Evolutionary conservation across 257 asterid species (phyloP).

Genomic region (Przewalskia tangutica): DNA sequence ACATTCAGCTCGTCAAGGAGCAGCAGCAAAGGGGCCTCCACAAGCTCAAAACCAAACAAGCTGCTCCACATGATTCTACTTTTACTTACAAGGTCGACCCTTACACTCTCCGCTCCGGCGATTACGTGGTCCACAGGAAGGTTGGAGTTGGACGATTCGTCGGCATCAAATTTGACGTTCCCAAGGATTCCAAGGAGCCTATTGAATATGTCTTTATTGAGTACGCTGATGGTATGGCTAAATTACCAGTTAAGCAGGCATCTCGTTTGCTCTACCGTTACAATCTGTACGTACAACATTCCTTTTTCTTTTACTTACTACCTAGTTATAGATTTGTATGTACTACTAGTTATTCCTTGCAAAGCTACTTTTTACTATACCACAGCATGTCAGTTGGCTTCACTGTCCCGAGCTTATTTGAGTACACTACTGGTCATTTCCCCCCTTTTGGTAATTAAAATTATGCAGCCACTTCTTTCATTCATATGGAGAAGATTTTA

Average conservation of each 20-base stretch:
- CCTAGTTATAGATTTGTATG: background rate
- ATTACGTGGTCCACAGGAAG: slow-evolving; percentile 86
- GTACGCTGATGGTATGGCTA: slow-evolving; percentile 97
- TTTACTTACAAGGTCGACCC: slow-evolving; percentile 81
- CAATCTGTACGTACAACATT: slow-evolving; percentile 46
- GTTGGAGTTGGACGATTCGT: slow-evolving; percentile 83
- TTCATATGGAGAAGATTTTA: background rate
- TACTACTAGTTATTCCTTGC: background rate
- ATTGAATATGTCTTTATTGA: slow-evolving; percentile 83
- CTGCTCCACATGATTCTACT: slow-evolving; percentile 12
- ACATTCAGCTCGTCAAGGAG: slow-evolving; percentile 70
- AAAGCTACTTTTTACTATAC: background rate
- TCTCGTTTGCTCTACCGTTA: slow-evolving; percentile 85
- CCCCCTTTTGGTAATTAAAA: background rate
- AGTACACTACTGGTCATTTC: background rate
- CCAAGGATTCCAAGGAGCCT: slow-evolving; percentile 44
- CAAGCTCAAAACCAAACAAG: slow-evolving; percentile 53
- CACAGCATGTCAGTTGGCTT: background rate
- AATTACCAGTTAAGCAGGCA: slow-evolving; percentile 77
- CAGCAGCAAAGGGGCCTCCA: slow-evolving; percentile 87
- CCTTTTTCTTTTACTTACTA: background rate
- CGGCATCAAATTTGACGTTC: slow-evolving; percentile 59
- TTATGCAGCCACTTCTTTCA: background rate
- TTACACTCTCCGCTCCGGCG: slow-evolving; percentile 67
- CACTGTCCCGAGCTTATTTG: background rate